These are phyloP conservation scores for Mollisia scopiformis DNA, from an alignment of 2,329 filamentous ascomycete species.

Conservation along the genomic window DNA sequence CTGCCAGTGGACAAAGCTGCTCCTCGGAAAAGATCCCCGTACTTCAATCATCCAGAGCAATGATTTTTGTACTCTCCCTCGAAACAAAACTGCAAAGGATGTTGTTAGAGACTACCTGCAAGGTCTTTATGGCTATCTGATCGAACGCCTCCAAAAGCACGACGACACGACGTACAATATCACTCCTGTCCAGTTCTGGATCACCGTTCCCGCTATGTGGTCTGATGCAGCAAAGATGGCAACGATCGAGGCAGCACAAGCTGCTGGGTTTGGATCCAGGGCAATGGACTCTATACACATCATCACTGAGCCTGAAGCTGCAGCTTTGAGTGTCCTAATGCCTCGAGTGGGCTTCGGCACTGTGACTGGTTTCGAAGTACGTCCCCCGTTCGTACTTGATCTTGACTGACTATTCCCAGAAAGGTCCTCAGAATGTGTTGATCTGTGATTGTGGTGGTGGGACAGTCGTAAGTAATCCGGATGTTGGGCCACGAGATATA, in stretches of 20 bases:
- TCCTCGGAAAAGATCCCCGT: conserved; percentile 1
- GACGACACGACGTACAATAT: conserved; percentile 1
- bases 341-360: not conserved
- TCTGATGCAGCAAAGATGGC: conserved; percentile 7
- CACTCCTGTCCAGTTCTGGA: conserved; percentile 10
- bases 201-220: conserved; percentile 15
- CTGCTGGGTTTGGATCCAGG: conserved; percentile 8
- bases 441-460: conserved; percentile 37
- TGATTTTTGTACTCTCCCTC: not conserved
- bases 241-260: conserved; percentile 5
- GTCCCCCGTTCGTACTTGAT: not conserved
- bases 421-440: conserved; percentile 15
- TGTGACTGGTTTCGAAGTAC: not conserved
- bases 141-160: not conserved
- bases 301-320: conserved; percentile 15
- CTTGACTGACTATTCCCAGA: not conserved
- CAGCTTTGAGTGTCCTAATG: conserved; percentile 1
- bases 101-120: conserved; percentile 2
- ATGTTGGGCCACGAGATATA: too few species aligned
- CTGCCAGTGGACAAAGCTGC: conserved; percentile 8
- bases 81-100: not conserved
- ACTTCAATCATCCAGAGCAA: not conserved
- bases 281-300: not conserved
- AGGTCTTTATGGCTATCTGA: conserved; percentile 1
- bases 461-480: conserved; percentile 28